Evolutionary conservation across 75 land plant genomes (phyloP).

Genomic region (Isoetes taiwanensis): DNA sequence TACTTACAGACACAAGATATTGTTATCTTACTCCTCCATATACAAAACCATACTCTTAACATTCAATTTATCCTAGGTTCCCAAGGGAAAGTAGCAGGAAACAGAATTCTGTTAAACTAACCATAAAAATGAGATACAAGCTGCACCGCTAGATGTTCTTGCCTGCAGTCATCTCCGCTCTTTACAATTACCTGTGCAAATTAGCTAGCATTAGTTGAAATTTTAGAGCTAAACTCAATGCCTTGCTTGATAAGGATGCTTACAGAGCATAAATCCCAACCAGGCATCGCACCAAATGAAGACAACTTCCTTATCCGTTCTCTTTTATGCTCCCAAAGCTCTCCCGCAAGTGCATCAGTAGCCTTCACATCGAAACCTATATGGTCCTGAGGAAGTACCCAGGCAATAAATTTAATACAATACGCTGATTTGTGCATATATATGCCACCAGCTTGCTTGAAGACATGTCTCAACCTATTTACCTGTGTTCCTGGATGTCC

Average conservation of each 20-base stretch:
- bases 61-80: not conserved
- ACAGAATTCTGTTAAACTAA: conserved; percentile 9
- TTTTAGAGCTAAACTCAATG: not conserved
- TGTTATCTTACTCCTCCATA: not conserved
- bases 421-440: not conserved
- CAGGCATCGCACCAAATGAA: conserved; percentile 53
- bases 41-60: not conserved
- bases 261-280: conserved; percentile 98
- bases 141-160: conserved; percentile 97
- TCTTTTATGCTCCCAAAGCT: conserved; percentile 91
- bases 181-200: conserved; percentile 77
- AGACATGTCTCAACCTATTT: conserved; percentile 40
- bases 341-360: conserved; percentile 88
- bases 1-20: not conserved
- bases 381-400: conserved; percentile 23
- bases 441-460: not conserved
- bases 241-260: conserved; percentile 17
- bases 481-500: conserved; percentile 59
- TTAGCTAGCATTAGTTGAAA: not conserved
- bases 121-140: conserved; percentile 97
- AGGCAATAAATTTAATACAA: not conserved
- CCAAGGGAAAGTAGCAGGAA: not conserved
- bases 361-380: conserved; percentile 51
- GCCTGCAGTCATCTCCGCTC: conserved; percentile 99
- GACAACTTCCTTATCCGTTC: conserved; percentile 80